phyloP scores from a whole-genome alignment of 208 protist genomes.

The Leishmania martiniquensis region DNA sequence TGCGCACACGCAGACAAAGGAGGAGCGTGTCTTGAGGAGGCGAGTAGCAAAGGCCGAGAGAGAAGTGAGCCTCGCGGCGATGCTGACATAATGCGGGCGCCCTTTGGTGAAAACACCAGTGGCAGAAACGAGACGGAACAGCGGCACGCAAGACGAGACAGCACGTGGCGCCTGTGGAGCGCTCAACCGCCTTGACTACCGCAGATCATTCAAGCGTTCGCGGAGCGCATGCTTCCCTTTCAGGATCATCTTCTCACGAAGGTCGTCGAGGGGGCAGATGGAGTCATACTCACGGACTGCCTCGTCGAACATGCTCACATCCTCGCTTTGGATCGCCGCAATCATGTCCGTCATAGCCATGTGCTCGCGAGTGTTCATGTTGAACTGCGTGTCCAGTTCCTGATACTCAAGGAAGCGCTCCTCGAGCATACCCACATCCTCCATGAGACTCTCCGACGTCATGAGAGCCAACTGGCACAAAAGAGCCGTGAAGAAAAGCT shows the following conservation, averaged over 20 bases:
- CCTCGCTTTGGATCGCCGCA: conserved; percentile 71
- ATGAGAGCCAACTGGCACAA: conserved; percentile 77
- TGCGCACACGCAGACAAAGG: background rate
- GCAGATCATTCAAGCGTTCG: conserved; percentile 55
- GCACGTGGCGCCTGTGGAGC: background rate
- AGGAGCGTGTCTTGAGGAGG: background rate
- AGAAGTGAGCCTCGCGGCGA: background rate
- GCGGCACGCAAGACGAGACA: background rate
- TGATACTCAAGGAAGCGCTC: conserved; percentile 87
- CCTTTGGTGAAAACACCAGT: background rate
- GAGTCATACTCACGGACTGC: conserved; percentile 80
- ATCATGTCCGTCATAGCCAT: conserved; percentile 85
- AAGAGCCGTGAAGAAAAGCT: conserved; percentile 84
- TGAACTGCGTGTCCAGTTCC: conserved; percentile 89
- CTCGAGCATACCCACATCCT: conserved; percentile 64
- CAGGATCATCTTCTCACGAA: conserved; percentile 74
- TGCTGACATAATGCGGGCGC: conserved; percentile 7
- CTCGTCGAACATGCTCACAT: conserved; percentile 61
- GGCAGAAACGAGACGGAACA: background rate
- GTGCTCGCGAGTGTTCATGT: conserved; percentile 79
- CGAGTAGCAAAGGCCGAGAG: background rate
- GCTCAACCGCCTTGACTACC: conserved; percentile 20
- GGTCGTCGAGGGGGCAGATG: conserved; percentile 74
- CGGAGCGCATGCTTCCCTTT: conserved; percentile 72
- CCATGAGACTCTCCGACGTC: conserved; percentile 55